Conservation (phyloP, 495 filamentous ascomycete species). For the Polyplosphaeria fusca region DNA sequence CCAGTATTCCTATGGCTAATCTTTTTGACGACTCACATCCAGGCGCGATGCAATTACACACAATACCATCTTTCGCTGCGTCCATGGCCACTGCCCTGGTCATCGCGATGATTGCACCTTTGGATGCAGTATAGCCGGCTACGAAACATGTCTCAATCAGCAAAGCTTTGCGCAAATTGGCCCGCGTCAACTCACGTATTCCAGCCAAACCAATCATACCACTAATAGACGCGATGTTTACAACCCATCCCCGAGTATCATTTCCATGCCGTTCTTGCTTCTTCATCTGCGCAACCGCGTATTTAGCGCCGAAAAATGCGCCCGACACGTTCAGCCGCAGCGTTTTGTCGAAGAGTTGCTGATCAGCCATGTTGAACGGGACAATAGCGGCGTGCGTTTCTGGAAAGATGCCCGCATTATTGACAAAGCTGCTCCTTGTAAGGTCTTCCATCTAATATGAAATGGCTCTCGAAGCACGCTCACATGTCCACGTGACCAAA, state of each 20-base stretch:
- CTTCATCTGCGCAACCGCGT: conserved; percentile 52
- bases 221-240: conserved; percentile 52
- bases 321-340: conserved; percentile 48
- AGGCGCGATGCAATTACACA: too few species aligned
- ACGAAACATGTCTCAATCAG: too few species aligned
- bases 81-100: too few species aligned
- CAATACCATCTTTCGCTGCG: too few species aligned
- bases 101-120: conserved; percentile 50
- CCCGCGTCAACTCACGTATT: conserved; percentile 31
- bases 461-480: conserved; percentile 39
- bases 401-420: conserved; percentile 51
- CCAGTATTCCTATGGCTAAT: too few species aligned
- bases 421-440: conserved; percentile 52
- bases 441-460: conserved; percentile 43
- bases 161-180: too few species aligned
- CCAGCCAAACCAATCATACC: conserved; percentile 44
- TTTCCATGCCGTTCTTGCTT: conserved; percentile 45
- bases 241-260: conserved; percentile 55
- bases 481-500: conserved; percentile 44
- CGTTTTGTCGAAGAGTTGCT: conserved; percentile 46
- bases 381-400: conserved; percentile 26
- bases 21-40: too few species aligned
- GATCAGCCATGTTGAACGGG: conserved; percentile 43
- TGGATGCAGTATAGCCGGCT: conserved; percentile 56
- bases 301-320: conserved; percentile 53